phyloP scores from a whole-genome alignment of 2,329 filamentous ascomycete genomes.

The Pyrenophora graminea region DNA sequence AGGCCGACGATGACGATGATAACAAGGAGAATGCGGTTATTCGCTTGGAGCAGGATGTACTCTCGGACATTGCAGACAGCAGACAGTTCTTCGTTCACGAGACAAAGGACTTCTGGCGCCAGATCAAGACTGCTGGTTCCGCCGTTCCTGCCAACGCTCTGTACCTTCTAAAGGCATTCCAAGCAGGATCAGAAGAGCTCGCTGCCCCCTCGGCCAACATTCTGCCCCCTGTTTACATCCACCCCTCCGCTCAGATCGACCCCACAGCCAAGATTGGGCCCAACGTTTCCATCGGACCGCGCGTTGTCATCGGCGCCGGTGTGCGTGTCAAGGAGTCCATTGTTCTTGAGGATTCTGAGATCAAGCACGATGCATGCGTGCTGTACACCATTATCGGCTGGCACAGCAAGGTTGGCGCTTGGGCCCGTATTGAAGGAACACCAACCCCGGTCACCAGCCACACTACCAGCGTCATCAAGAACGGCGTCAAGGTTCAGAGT shows the following conservation, averaged over 20 bases:
- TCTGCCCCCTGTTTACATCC: slow-evolving; percentile 90
- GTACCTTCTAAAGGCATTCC: slow-evolving; percentile 92
- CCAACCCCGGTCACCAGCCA: slow-evolving; percentile 86
- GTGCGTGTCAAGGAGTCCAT: slow-evolving; percentile 94
- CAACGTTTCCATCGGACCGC: slow-evolving; percentile 94
- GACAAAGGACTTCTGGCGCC: slow-evolving; percentile 99
- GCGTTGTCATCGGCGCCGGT: slow-evolving; percentile 80
- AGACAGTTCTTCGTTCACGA: slow-evolving; percentile 98
- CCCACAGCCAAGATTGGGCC: slow-evolving; percentile 95
- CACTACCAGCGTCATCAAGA: slow-evolving; percentile 93
- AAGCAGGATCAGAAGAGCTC: slow-evolving; percentile 79
- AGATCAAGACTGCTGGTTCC: slow-evolving; percentile 98
- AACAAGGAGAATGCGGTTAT: slow-evolving; percentile 82
- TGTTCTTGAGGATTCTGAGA: slow-evolving; percentile 90
- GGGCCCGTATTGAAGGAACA: slow-evolving; percentile 95
- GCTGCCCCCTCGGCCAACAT: slow-evolving; percentile 83
- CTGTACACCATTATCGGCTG: slow-evolving; percentile 96
- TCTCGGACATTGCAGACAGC: slow-evolving; percentile 92
- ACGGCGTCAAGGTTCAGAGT: slow-evolving; percentile 97
- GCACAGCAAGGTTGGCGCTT: slow-evolving; percentile 95
- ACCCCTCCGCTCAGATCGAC: slow-evolving; percentile 87
- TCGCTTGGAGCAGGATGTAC: slow-evolving; percentile 93
- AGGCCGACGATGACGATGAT: slow-evolving; percentile 69
- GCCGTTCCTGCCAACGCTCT: slow-evolving; percentile 95
- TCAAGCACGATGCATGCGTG: slow-evolving; percentile 95